These are phyloP conservation scores for Atkinsonella hypoxylon DNA, from an alignment of 2,329 filamentous ascomycete genomes.

Conservation along the genomic window DNA sequence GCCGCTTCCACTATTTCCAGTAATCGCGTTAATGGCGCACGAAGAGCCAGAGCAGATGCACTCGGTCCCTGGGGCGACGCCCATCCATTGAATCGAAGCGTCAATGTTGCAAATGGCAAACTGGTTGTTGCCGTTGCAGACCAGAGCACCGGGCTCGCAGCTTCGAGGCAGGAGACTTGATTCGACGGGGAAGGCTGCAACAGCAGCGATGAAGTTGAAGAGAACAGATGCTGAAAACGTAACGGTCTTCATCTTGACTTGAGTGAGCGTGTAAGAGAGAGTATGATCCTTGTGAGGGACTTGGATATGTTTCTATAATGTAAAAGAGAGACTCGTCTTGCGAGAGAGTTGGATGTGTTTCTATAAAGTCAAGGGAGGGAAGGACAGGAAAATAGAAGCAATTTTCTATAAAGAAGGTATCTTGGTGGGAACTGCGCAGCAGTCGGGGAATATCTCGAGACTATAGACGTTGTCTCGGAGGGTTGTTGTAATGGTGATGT, in stretches of 20 bases:
- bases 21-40: background rate
- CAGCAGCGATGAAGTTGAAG: background rate
- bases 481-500: background rate
- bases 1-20: too few species aligned
- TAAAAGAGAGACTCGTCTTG: too few species aligned
- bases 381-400: background rate
- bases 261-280: background rate
- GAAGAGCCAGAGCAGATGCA: background rate
- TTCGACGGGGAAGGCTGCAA: conserved; percentile 1
- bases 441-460: background rate
- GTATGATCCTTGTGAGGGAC: too few species aligned
- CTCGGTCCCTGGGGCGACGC: background rate
- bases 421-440: background rate
- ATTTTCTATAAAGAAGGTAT: background rate
- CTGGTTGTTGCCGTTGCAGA: conserved; percentile 2
- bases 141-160: conserved; percentile 1
- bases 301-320: background rate
- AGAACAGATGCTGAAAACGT: background rate
- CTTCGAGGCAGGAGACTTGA: background rate
- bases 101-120: conserved; percentile 2
- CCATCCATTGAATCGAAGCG: background rate
- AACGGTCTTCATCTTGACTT: background rate
- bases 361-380: background rate
- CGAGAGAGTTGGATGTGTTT: background rate
- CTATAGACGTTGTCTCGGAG: background rate